A percentile compares a stretch with the other conserved stretches of the same genome.
phyloP scores from a whole-genome alignment of 2,329 filamentous ascomycete genomes.

The Beauveria asiatica region DNA sequence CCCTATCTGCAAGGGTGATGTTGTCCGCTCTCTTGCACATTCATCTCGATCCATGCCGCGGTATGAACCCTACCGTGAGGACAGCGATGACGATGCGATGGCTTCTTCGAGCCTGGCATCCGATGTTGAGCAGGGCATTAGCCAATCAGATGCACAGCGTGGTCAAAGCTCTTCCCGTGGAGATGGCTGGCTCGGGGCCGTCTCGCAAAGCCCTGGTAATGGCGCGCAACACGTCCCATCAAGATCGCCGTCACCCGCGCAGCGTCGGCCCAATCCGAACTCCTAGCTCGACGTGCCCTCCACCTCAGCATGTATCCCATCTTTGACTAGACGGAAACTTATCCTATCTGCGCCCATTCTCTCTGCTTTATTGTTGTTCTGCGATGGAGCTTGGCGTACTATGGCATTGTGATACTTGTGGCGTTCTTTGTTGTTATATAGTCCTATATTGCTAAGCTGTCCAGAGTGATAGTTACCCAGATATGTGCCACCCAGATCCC shows the following conservation, averaged over 20 bases:
- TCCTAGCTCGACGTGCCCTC: not conserved
- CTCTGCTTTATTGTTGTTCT: not conserved
- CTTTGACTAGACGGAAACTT: not conserved
- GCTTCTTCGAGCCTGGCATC: conserved; percentile 24
- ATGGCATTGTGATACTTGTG: not conserved
- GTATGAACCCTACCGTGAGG: conserved; percentile 48
- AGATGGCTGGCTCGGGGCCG: conserved; percentile 3
- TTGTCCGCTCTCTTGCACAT: conserved; percentile 62
- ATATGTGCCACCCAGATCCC: not conserved
- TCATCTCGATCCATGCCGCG: conserved; percentile 42
- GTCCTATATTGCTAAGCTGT: not conserved
- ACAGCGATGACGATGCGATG: conserved; percentile 37
- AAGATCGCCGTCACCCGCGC: conserved; percentile 7
- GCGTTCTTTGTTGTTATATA: conserved; percentile 3
- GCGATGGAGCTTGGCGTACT: conserved; percentile 8
- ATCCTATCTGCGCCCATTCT: not conserved
- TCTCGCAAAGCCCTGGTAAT: conserved; percentile 2
- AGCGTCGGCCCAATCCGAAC: not conserved
- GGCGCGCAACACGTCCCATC: conserved; percentile 4
- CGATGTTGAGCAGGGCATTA: conserved; percentile 37
- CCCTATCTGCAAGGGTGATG: conserved; percentile 96
- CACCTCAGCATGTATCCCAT: not conserved
- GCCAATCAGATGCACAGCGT: conserved; percentile 14
- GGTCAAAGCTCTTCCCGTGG: conserved; percentile 7
- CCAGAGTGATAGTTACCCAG: not conserved